These are phyloP conservation scores for Rhodotorula sp. DNA, from an alignment of 1,284 basidiomycete genomes.

Conservation along the genomic window DNA sequence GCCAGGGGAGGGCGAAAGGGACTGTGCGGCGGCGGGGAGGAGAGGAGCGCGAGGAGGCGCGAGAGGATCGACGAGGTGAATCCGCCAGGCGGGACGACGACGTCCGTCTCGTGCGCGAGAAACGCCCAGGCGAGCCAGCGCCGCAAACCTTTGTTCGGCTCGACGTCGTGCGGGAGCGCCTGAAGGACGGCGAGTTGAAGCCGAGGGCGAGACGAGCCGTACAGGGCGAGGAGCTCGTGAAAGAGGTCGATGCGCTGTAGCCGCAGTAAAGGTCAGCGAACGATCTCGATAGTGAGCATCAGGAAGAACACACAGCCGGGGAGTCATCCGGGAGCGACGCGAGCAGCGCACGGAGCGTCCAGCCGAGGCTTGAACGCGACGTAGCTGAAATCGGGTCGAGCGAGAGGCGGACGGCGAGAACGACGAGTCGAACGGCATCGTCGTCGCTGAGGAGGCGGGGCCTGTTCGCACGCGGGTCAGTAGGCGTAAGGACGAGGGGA, in stretches of 20 bases:
- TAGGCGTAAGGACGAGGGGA: rapidly evolving
- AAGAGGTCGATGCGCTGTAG: constrained; percentile 7
- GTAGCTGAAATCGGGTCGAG: constrained; percentile 18
- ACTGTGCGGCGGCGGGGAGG: not conserved
- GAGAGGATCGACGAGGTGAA: constrained; percentile 2
- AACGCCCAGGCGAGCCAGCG: constrained; percentile 25
- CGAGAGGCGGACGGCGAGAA: constrained; percentile 1
- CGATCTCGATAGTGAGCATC: not conserved
- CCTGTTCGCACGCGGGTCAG: not conserved
- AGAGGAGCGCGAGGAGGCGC: constrained; percentile 10
- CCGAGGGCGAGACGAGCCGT: not conserved
- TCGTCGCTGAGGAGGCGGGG: not conserved
- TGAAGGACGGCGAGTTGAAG: constrained; percentile 19
- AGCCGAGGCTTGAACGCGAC: not conserved
- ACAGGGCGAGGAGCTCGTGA: not conserved
- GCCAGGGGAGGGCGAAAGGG: constrained; percentile 2
- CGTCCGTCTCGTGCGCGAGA: not conserved
- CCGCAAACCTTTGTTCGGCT: constrained; percentile 11
- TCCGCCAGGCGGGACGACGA: not conserved
- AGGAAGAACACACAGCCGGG: not conserved
- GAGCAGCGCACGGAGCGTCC: constrained; percentile 7
- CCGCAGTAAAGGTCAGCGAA: not conserved
- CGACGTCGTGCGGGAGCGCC: constrained; percentile 52
- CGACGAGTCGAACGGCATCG: not conserved
- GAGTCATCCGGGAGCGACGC: not conserved